Conservation (phyloP, 116 monocot genomes). For the Zostera marina region DNA sequence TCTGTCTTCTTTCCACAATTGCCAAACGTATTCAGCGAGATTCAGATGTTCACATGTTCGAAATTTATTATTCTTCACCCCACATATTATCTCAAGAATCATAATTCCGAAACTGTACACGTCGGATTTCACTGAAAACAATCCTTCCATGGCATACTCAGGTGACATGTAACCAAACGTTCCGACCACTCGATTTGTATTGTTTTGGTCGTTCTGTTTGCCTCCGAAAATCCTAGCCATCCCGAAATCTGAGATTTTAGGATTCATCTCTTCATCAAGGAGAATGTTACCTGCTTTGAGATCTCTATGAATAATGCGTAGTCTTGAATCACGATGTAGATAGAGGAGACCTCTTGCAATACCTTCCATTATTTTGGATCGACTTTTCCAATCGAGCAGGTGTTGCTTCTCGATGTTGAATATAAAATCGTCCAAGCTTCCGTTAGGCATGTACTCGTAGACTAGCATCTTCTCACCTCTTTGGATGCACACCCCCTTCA, state of each 20-base stretch:
- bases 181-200: constrained; percentile 31
- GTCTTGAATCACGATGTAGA: constrained; percentile 48
- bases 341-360: constrained; percentile 57
- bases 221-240: constrained; percentile 34
- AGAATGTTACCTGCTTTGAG: constrained; percentile 51
- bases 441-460: constrained; percentile 67
- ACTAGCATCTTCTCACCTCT: constrained; percentile 60
- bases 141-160: constrained; percentile 39
- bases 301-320: constrained; percentile 47
- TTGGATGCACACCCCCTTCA: constrained; percentile 49
- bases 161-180: constrained; percentile 49
- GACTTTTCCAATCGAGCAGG: constrained; percentile 28
- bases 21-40: constrained; percentile 23
- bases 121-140: constrained; percentile 37
- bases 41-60: constrained; percentile 6
- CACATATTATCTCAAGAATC: no score
- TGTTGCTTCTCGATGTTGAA: constrained; percentile 14
- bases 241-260: constrained; percentile 62
- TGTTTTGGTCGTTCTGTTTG: constrained; percentile 16
- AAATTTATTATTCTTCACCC: not conserved
- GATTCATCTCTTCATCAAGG: constrained; percentile 34
- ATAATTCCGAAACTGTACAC: constrained; percentile 35
- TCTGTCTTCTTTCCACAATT: constrained; percentile 11
- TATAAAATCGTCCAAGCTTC: constrained; percentile 58
- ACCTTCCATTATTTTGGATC: constrained; percentile 43